phyloP scores from a whole-genome alignment of 2,329 filamentous ascomycete species.

The Daldinia sp. region DNA sequence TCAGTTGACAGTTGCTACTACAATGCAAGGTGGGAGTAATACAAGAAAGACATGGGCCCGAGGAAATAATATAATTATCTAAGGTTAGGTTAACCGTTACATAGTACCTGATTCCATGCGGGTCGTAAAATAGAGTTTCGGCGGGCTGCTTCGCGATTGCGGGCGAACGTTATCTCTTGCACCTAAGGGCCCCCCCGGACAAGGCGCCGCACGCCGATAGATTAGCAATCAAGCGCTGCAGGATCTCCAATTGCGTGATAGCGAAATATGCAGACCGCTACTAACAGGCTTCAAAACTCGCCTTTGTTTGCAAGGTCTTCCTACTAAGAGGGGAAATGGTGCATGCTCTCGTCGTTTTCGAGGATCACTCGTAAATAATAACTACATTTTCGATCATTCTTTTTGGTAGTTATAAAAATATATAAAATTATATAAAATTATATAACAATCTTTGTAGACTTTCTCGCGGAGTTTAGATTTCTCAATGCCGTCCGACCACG shows the following conservation, averaged over 20 bases:
- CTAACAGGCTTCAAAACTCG: not conserved
- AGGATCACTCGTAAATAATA: too few relatives aligned
- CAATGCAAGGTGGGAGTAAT: too few relatives aligned
- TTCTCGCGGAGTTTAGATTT: not conserved
- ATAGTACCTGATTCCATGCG: too few relatives aligned
- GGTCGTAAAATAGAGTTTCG: not conserved
- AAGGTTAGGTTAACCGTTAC: too few relatives aligned
- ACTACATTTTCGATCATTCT: too few relatives aligned
- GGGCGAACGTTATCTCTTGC: not conserved
- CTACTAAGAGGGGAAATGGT: not conserved
- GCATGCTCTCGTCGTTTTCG: too few relatives aligned
- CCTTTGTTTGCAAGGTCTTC: not conserved
- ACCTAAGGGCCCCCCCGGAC: not conserved
- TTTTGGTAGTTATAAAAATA: too few relatives aligned
- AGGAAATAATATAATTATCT: too few relatives aligned
- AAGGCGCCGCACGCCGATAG: not conserved
- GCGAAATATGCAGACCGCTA: conserved; percentile 13
- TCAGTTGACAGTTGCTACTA: too few relatives aligned
- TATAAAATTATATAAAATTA: not conserved
- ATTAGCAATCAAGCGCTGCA: conserved; percentile 21
- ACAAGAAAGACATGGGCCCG: too few relatives aligned
- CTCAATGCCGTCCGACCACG: conserved; percentile 29
- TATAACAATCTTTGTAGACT: not conserved
- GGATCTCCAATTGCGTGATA: conserved; percentile 20
- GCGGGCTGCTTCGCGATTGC: not conserved